Evolutionary conservation across 2,329 filamentous ascomycete genomes (phyloP), one percentile per base, ranked within the genome.

Genomic region (Myriosclerotinia curreyana): DNA sequence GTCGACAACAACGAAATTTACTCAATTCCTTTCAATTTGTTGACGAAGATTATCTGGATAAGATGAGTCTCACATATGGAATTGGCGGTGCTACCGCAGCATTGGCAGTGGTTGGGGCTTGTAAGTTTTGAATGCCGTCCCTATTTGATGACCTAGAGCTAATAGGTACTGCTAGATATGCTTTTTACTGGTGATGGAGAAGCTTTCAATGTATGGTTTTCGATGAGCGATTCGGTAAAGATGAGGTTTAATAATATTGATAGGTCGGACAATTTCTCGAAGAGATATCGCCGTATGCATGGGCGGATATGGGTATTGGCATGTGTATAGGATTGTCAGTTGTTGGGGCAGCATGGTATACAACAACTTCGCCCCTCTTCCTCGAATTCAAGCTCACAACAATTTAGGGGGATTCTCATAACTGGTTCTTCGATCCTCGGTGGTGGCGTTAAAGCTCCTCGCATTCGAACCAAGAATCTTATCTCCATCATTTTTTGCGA

Each of bases 401-500:
- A 46, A 34, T 53, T 65, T 74, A 98, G 95, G 95, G 95, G 96
- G 74, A 99, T 99, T 77, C 95, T 99, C 80, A 95, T 98, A 72
- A 99, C 95, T 42, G 96, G 96, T 72, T 96, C 93, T 65, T 96
- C 95, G 65, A 99, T 99, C 76, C 85, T 99, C 70, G 96, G 96
- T 74, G 95, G 91, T 72, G 95, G 95, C 81, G 95, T 99, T 75
- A 94, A 91, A 78, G 94, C 95, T 53, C 96, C 96, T 46, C 90
- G 95, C 73, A 99, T 99, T 79, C 91, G 95, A 77, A 99, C 95
- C 69, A 99, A 99, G 87, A 99, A 99, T 83, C 80, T 99, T 75
- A 98, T 99, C 77, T 98, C 94, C 74, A 99, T 99, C 79, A 98
- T 99, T 80, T 99, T 99, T 81, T 99, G 95, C 82, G 95, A 99